Conservation (phyloP, 352 stramenopile species). For the Blastocystis sp. region DNA sequence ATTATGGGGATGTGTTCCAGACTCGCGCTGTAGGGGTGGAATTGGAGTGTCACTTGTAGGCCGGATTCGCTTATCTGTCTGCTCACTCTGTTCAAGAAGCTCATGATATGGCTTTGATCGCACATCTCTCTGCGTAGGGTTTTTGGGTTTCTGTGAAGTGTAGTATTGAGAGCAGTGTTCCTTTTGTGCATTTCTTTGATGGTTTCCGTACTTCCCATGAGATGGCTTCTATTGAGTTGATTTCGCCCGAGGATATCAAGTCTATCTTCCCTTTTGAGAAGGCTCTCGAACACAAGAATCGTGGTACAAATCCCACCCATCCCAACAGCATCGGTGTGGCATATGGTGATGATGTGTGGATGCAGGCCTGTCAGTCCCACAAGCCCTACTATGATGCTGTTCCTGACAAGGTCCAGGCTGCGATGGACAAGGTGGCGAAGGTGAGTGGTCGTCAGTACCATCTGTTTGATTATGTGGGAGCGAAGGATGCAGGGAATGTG, state of each 20-base stretch:
- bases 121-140: slow-evolving; percentile 75
- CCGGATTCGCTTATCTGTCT: slow-evolving; percentile 77
- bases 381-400: slow-evolving; percentile 68
- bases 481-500: slow-evolving; percentile 76
- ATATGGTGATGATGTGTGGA: slow-evolving; percentile 56
- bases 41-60: slow-evolving; percentile 76
- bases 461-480: slow-evolving; percentile 79
- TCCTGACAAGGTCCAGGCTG: slow-evolving; percentile 76
- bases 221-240: slow-evolving; percentile 75
- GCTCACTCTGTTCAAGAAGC: slow-evolving; percentile 76
- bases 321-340: slow-evolving; percentile 25
- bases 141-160: slow-evolving; percentile 15
- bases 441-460: slow-evolving; percentile 78
- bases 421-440: slow-evolving; percentile 78
- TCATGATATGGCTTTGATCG: slow-evolving; percentile 78
- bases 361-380: slow-evolving; percentile 27
- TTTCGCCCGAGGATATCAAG: slow-evolving; percentile 73
- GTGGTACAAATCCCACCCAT: slow-evolving; percentile 31
- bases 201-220: slow-evolving; percentile 75
- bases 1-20: slow-evolving; percentile 85
- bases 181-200: slow-evolving; percentile 81
- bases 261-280: slow-evolving; percentile 71
- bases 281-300: slow-evolving; percentile 70
- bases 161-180: slow-evolving; percentile 72
- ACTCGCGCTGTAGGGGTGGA: slow-evolving; percentile 73